Base-by-base conservation (phyloP, 2,329 filamentous ascomycete genomes). In the Ophiosphaerella narmari region DNA sequence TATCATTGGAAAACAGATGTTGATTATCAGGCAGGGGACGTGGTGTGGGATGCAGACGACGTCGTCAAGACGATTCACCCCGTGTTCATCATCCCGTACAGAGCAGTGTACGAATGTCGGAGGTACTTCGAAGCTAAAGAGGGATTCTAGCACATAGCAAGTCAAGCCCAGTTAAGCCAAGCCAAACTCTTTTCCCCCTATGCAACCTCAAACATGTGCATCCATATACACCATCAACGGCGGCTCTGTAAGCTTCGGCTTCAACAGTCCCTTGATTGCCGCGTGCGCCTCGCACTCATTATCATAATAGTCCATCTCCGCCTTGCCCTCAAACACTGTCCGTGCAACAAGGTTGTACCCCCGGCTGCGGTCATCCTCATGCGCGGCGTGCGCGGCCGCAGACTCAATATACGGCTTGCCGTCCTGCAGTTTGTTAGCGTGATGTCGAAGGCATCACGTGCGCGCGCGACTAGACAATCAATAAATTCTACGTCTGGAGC, bases 71-170 rank as follows among this genome's bases (percentile, higher is more conserved):
- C 87, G 13, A 81, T 90, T 34, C 91, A 97, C 74, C 93, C 93
- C 2, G 82, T 97, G 23, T 97, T 90, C 75, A 88, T 90, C 55
- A 87, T 97, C 59, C 89, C 91, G 4, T 85, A 88, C 72, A 79
- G 83, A 54, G 81, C 81, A 45, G 88, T 87, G 46, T 82, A 87
- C 62, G 78, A 78, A 31, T 85, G 87, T 59, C 82, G 83, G 71
- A 75, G 74, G 53, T 89, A 89, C 74, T 92, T 86, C 72, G 77
- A 79, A 57, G 75, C 75, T 35, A 85, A 83, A 68, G 74, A 75
- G 46, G 79, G 82, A 11, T 85, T 87, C 61, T 86, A 74, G 60
- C 6, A 7, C 16, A 24, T 33, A 14, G n/a, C 7, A 6, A 21
- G 3, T 7, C 35, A 9, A 14, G 34, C 24, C 11, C 7, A 35